Evolutionary conservation across 495 filamentous ascomycete species (phyloP), one percentile per base, ranked within the genome.

Genomic region (Lophiostoma macrostomum): DNA sequence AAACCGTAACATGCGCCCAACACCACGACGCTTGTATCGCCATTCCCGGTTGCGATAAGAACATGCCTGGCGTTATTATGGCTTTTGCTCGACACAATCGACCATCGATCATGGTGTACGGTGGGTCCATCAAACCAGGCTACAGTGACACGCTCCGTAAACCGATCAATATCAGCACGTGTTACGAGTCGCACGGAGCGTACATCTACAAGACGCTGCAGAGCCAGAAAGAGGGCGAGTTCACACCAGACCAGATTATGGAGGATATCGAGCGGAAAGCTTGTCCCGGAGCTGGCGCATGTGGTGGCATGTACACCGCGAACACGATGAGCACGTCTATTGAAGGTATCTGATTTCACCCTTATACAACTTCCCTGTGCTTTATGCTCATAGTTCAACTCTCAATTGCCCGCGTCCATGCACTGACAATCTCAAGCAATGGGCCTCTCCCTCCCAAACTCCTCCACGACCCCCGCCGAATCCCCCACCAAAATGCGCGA

Each of bases 311-410:
- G 82, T 98, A 87, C 70, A 98, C 93, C 2, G 93, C 93, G 48
- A 98, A 98, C 69, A 96, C 93, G 1, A 95, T 98, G 91, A 87
- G 89, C 4, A 94, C 90, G 0, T 90, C 90, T 12, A 90, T 98
- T 57, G 93, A 98, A 69, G 87, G 54, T 39, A 51, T 23, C 14
- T 27, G 19, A 23, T 39, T 20, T 8, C 12, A 27, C 14, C 12
- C 25, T 19, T 46, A 34, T 7, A 3, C 28, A 16, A 8, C 30
- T 31, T 30, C 14, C 31, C 2, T 27, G 5, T 46, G 2, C 25
- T 20, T 14, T n/a, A n/a, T n/a, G n/a, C n/a, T n/a, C n/a, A n/a
- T n/a, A n/a, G n/a, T n/a, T n/a, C 28, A 11, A 14, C 4, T 19
- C 5, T 32, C 22, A 32, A 32, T 7, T n/a, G n/a, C 29, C 29